Evolutionary conservation across 2,329 filamentous ascomycete species (phyloP).

Genomic region (Diaporthe velutina): DNA sequence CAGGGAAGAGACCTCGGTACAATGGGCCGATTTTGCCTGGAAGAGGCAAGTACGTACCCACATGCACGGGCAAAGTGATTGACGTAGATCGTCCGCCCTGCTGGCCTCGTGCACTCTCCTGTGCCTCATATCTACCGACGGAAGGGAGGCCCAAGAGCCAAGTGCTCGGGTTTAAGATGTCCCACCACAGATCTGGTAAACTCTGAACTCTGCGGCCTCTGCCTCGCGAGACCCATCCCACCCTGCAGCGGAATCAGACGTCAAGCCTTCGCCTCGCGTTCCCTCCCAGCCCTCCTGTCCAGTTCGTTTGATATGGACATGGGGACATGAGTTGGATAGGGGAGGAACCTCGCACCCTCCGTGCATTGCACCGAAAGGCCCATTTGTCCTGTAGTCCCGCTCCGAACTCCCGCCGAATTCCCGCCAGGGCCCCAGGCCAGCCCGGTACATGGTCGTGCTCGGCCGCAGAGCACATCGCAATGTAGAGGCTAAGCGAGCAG

Average conservation of each 20-base stretch:
- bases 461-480: not conserved
- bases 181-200: conserved; percentile 15
- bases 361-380: conserved; percentile 18
- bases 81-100: conserved; percentile 11
- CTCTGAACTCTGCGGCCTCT: not conserved
- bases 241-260: not conserved
- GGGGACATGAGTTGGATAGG: not conserved
- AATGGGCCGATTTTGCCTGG: conserved; percentile 19
- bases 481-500: not conserved
- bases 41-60: not conserved
- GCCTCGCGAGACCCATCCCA: not conserved
- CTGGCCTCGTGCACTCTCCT: not conserved
- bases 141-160: conserved; percentile 3
- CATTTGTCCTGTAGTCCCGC: conserved; percentile 18
- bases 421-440: conserved; percentile 16
- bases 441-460: not conserved
- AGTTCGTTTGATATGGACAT: not conserved
- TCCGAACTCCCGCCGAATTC: conserved; percentile 28
- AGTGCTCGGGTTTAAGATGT: conserved; percentile 17
- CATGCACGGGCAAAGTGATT: conserved; percentile 9
- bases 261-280: not conserved
- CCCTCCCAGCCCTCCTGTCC: not conserved
- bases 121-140: conserved; percentile 14
- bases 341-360: not conserved
- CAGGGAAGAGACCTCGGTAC: not conserved